phyloP scores from a whole-genome alignment of 768 basidiomycete species.

The Xanthoconium stramineum region DNA sequence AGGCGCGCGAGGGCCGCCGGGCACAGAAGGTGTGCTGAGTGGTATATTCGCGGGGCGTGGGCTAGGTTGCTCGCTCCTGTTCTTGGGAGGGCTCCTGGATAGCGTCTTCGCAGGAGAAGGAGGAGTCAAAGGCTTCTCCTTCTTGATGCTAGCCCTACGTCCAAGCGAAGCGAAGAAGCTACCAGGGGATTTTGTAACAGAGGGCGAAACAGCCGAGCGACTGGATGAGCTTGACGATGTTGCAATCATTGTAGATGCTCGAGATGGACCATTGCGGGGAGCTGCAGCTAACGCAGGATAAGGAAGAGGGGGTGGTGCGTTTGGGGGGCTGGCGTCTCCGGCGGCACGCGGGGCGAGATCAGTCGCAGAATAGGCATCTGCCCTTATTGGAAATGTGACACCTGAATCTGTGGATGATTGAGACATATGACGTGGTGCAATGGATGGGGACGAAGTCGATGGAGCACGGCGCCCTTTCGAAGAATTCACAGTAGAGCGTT shows the following conservation, averaged over 20 bases:
- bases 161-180: slow-evolving; percentile 76
- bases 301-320: slow-evolving; percentile 59
- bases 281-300: slow-evolving; percentile 64
- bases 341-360: slow-evolving; percentile 55
- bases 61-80: slow-evolving; percentile 21
- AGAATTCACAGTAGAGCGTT: slow-evolving; percentile 26
- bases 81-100: slow-evolving; percentile 35
- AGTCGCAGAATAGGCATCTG: slow-evolving; percentile 77
- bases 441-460: slow-evolving; percentile 41
- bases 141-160: slow-evolving; percentile 59
- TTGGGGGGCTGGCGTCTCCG: slow-evolving; percentile 51
- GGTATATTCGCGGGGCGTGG: slow-evolving; percentile 32
- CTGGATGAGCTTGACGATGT: slow-evolving; percentile 45
- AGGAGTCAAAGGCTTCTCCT: slow-evolving; percentile 32
- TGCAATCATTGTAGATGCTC: slow-evolving; percentile 32
- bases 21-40: slow-evolving; percentile 48
- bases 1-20: slow-evolving; percentile 72
- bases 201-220: slow-evolving; percentile 45
- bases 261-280: slow-evolving; percentile 25
- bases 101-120: slow-evolving; percentile 35
- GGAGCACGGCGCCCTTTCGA: slow-evolving; percentile 28
- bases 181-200: slow-evolving; percentile 42
- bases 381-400: slow-evolving; percentile 72
- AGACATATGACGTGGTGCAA: slow-evolving; percentile 66
- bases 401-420: slow-evolving; percentile 71